A percentile compares a stretch with the other conserved stretches of the same genome.
These are phyloP conservation scores for Kwoniella botswanensis DNA, from an alignment of 768 basidiomycete genomes.

Conservation along the genomic window DNA sequence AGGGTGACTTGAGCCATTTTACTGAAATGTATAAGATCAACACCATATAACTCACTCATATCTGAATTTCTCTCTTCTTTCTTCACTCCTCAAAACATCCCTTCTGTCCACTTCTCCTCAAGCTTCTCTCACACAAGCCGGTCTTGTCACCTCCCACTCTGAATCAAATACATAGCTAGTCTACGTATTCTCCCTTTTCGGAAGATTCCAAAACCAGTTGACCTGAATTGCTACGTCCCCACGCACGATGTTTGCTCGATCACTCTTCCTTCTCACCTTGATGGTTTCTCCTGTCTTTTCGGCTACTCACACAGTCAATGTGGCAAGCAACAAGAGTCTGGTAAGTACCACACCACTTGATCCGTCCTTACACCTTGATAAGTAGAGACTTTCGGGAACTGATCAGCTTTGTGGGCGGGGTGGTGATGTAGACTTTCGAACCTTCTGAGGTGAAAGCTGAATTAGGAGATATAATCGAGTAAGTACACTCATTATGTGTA, in stretches of 20 bases:
- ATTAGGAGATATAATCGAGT: constrained; percentile 6
- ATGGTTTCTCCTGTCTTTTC: background rate
- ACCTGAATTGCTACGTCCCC: too few species aligned
- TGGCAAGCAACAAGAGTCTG: background rate
- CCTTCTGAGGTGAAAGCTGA: background rate
- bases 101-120: background rate
- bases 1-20: too few species aligned
- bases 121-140: background rate
- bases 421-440: constrained; percentile 1
- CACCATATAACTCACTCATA: too few species aligned
- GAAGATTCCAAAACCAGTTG: too few species aligned
- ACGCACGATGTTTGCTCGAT: background rate
- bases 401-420: background rate
- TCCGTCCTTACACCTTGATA: too few species aligned
- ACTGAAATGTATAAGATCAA: too few species aligned
- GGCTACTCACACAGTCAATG: background rate
- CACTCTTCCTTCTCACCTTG: background rate
- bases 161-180: too few species aligned
- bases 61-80: too few species aligned
- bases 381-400: too few species aligned
- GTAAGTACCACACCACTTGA: background rate
- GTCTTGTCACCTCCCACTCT: background rate
- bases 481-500: too few species aligned
- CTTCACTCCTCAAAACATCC: too few species aligned
- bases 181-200: too few species aligned